phyloP scores from a whole-genome alignment of 2,329 filamentous ascomycete genomes.

The Fusarium sp. region DNA sequence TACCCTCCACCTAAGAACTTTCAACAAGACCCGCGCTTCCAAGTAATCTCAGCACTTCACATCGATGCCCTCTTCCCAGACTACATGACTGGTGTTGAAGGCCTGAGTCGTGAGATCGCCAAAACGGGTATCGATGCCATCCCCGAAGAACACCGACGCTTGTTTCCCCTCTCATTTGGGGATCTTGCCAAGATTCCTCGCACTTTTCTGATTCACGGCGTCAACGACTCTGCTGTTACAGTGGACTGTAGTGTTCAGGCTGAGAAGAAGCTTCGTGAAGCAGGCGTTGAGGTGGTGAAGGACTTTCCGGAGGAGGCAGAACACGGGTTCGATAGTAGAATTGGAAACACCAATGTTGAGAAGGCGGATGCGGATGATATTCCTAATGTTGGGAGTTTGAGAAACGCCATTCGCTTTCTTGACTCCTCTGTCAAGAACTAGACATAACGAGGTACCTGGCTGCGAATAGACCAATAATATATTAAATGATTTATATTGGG shows the following conservation, averaged over 20 bases:
- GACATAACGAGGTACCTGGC: not conserved
- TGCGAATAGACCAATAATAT: not conserved
- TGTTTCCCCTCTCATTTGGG: constrained; percentile 35
- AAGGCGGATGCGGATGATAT: constrained; percentile 4
- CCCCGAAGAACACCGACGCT: constrained; percentile 8
- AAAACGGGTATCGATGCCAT: constrained; percentile 21
- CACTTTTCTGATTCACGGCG: constrained; percentile 35
- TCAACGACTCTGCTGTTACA: constrained; percentile 39
- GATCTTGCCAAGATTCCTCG: constrained; percentile 22
- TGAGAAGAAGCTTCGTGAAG: constrained; percentile 30
- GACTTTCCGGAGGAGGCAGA: constrained; percentile 39
- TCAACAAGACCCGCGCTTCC: not conserved
- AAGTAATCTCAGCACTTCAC: constrained; percentile 32
- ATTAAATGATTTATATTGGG: accelerated
- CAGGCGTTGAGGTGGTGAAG: constrained; percentile 1
- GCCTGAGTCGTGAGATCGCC: constrained; percentile 14
- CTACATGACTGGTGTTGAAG: constrained; percentile 34
- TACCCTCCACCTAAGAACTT: not conserved
- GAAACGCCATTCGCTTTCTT: constrained; percentile 33
- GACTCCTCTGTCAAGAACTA: not conserved
- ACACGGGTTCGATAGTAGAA: constrained; percentile 35
- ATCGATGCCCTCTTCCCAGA: constrained; percentile 37
- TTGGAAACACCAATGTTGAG: constrained; percentile 33
- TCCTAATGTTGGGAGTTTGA: constrained; percentile 10
- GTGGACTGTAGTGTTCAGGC: constrained; percentile 30